Percentiles rank a stretch among this genome's conserved stretches.
These are phyloP conservation scores for Sporothrix pseudoabietina DNA, from an alignment of 2,329 filamentous ascomycete species.

Conservation along the genomic window DNA sequence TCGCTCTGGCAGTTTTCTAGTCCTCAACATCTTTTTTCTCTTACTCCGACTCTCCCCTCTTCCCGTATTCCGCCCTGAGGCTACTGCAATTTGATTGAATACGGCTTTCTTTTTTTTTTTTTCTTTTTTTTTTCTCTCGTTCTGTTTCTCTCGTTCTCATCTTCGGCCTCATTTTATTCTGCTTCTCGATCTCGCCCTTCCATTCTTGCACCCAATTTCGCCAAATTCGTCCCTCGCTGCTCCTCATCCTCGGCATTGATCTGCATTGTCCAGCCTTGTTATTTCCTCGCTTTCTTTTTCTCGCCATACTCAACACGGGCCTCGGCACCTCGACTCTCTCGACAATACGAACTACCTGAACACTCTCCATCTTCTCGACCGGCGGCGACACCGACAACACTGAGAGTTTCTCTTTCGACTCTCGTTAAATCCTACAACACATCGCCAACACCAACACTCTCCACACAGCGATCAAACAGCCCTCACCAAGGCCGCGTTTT, in stretches of 20 bases:
- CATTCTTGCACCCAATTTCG: constrained; percentile 10
- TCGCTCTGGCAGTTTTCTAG: not conserved
- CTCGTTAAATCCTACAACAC: not conserved
- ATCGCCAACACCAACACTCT: not conserved
- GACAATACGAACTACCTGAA: not conserved
- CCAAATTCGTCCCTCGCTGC: not conserved
- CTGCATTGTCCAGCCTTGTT: constrained; percentile 19
- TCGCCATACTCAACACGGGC: not conserved
- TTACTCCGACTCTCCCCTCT: not conserved
- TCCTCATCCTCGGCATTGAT: constrained; percentile 26
- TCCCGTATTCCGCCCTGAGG: constrained; percentile 4
- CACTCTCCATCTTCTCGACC: not conserved
- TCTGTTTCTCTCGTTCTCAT: not conserved
- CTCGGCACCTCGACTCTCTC: constrained; percentile 2
- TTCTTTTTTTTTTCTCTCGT: not conserved
- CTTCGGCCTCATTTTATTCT: not conserved
- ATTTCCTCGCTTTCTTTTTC: not conserved
- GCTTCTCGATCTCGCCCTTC: not conserved
- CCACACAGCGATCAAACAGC: not conserved
- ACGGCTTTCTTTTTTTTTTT: not conserved
- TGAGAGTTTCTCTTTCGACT: not conserved
- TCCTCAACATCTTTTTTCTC: constrained; percentile 25
- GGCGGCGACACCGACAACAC: not conserved
- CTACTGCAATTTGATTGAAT: constrained; percentile 11
- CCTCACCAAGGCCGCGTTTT: not conserved